Evolutionary conservation across 371 early-diverging fungal genomes (phyloP).

Genomic region (Blastocladiella emersonii): DNA sequence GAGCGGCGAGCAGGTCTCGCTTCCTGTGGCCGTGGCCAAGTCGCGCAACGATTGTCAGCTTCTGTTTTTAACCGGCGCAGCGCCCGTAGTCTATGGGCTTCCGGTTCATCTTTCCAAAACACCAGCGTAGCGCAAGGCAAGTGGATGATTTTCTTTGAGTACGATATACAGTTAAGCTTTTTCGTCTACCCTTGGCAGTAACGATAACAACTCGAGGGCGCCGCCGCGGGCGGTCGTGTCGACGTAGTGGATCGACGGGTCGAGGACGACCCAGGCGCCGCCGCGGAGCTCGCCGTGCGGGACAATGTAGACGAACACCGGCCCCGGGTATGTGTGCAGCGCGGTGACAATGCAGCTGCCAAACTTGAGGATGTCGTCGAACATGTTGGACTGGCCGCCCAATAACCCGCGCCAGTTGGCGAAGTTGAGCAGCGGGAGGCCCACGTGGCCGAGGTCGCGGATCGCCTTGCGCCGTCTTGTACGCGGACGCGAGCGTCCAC

Average conservation of each 20-base stretch:
- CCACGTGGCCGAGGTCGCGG: slow-evolving; percentile 95
- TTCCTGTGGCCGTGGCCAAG: slow-evolving; percentile 18
- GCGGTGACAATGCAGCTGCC: slow-evolving; percentile 97
- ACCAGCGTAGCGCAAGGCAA: too few species aligned
- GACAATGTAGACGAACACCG: slow-evolving; percentile 93
- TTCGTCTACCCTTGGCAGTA: too few species aligned
- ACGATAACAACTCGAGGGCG: slow-evolving; percentile 92
- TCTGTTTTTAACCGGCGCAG: slow-evolving; percentile 41
- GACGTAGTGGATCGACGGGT: slow-evolving; percentile 97
- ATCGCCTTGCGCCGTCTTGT: slow-evolving; percentile 97
- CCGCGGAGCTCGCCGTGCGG: slow-evolving; percentile 95
- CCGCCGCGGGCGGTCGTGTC: slow-evolving; percentile 84
- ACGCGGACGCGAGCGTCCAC: slow-evolving; percentile 96
- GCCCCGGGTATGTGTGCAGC: slow-evolving; percentile 80
- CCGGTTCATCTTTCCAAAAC: too few species aligned
- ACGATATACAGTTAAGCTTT: too few species aligned
- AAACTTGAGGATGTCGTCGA: slow-evolving; percentile 90
- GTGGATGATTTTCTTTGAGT: too few species aligned
- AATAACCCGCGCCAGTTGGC: slow-evolving; percentile 99
- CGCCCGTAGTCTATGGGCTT: slow-evolving; percentile 45
- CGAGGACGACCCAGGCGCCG: slow-evolving; percentile 98
- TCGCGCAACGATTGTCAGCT: slow-evolving; percentile 26
- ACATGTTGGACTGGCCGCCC: slow-evolving; percentile 98
- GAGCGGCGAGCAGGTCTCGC: too few species aligned
- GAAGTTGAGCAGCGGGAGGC: slow-evolving; percentile 92